Evolutionary conservation across 2,329 filamentous ascomycete species (phyloP).

Genomic region (Aaosphaeria pasadenensis): DNA sequence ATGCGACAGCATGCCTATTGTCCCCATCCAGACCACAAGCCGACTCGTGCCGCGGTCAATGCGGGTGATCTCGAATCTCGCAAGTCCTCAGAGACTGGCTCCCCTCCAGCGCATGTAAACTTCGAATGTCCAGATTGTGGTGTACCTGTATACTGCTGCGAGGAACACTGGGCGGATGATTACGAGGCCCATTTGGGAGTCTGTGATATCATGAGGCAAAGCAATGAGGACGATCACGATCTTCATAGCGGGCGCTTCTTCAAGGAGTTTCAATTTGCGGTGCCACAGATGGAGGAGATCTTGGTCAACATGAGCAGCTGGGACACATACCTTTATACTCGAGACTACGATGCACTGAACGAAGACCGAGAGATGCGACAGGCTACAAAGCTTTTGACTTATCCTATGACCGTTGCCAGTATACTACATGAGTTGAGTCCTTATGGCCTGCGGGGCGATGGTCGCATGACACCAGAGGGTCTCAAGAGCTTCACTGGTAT

Average conservation of each 20-base stretch:
- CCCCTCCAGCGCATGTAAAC: constrained; percentile 76
- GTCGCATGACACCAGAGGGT: constrained; percentile 80
- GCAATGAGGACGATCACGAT: constrained; percentile 98
- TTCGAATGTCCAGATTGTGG: constrained; percentile 98
- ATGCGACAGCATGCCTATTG: constrained; percentile 94
- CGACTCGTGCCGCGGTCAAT: constrained; percentile 66
- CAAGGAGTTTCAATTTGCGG: constrained; percentile 89
- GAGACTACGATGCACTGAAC: constrained; percentile 88
- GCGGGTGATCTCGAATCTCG: constrained; percentile 62
- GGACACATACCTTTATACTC: constrained; percentile 94
- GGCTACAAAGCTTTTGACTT: constrained; percentile 88
- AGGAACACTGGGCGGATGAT: constrained; percentile 93
- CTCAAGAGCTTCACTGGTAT: constrained; percentile 89
- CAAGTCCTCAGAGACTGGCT: constrained; percentile 53
- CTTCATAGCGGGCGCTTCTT: constrained; percentile 87
- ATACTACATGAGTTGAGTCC: constrained; percentile 92
- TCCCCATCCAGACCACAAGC: constrained; percentile 82
- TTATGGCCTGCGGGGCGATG: constrained; percentile 73
- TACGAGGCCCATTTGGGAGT: constrained; percentile 91
- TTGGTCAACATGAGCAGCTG: constrained; percentile 97
- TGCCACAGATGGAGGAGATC: constrained; percentile 85
- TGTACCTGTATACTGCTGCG: constrained; percentile 87
- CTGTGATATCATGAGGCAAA: constrained; percentile 85
- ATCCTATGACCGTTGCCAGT: constrained; percentile 87
- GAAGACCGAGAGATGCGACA: constrained; percentile 88